Conservation (phyloP, 768 basidiomycete genomes). For the Cystobasidiopsis lactophilus region DNA sequence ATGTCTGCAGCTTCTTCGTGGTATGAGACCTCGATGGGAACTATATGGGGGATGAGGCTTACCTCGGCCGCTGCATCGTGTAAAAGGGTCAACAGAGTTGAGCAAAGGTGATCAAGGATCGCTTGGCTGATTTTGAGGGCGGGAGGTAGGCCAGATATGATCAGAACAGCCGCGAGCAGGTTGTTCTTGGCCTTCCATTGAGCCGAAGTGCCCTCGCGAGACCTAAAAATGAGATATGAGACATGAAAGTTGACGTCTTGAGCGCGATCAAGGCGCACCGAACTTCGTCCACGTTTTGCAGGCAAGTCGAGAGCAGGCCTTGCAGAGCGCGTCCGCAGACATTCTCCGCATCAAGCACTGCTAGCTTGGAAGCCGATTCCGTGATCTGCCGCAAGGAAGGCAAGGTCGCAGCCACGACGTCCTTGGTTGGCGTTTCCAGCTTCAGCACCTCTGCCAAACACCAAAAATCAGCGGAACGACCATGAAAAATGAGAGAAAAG, state of each 20-base stretch:
- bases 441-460: conserved; percentile 47
- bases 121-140: conserved; percentile 44
- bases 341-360: conserved; percentile 24
- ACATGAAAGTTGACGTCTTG: neutral
- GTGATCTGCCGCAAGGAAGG: conserved; percentile 56
- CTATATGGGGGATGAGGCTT: conserved; percentile 20
- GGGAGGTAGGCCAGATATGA: conserved; percentile 55
- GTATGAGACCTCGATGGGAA: too few relatives aligned
- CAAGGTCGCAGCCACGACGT: conserved; percentile 57
- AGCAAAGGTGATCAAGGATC: conserved; percentile 64
- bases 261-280: conserved; percentile 34
- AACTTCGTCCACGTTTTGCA: conserved; percentile 77
- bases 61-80: conserved; percentile 39
- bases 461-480: neutral
- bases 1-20: too few relatives aligned
- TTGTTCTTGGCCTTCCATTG: conserved; percentile 74
- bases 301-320: conserved; percentile 61
- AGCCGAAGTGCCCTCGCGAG: conserved; percentile 53
- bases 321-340: conserved; percentile 38
- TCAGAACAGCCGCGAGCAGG: conserved; percentile 58
- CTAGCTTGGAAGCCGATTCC: conserved; percentile 30
- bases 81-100: conserved; percentile 48
- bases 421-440: conserved; percentile 59
- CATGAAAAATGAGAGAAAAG: neutral
- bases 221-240: conserved; percentile 30